These are phyloP conservation scores for Phycomyces blakesleeanus DNA, from an alignment of 192 early-diverging fungal genomes.

Conservation along the genomic window DNA sequence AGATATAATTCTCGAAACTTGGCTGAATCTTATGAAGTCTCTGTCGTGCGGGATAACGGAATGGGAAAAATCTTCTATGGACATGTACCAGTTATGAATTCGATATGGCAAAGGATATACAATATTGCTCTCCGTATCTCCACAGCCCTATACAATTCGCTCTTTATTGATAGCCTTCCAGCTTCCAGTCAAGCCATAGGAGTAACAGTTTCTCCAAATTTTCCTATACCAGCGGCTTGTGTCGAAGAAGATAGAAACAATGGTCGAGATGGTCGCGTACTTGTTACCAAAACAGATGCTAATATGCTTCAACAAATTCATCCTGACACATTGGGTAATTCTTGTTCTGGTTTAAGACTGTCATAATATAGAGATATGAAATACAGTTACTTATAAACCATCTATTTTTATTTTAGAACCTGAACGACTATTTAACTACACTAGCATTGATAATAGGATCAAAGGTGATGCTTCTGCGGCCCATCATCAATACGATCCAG, in stretches of 20 bases:
- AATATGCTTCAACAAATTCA: constrained; percentile 32
- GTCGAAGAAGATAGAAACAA: background rate
- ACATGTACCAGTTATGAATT: constrained; percentile 2
- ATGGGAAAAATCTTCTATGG: constrained; percentile 14
- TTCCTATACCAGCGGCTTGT: constrained; percentile 14
- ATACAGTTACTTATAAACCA: background rate
- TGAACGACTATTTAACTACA: constrained; percentile 15
- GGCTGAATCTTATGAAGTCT: constrained; percentile 12
- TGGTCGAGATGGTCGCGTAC: background rate
- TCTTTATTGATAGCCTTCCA: no score
- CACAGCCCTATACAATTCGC: background rate
- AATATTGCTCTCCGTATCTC: background rate
- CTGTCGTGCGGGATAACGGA: constrained; percentile 2
- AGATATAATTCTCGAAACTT: constrained; percentile 28
- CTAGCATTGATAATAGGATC: background rate
- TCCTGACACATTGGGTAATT: constrained; percentile 30
- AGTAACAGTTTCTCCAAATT: constrained; percentile 33
- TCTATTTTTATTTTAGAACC: background rate
- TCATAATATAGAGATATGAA: no score
- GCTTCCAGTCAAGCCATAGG: constrained; percentile 7
- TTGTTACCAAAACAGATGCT: constrained; percentile 37
- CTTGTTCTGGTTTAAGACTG: no score
- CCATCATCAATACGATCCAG: constrained; percentile 26
- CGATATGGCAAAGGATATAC: background rate
- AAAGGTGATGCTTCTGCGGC: constrained; percentile 21